Percentiles rank a stretch among this genome's conserved stretches.
phyloP scores from a whole-genome alignment of 495 filamentous ascomycete genomes.

The Neurospora tetrasperma region DNA sequence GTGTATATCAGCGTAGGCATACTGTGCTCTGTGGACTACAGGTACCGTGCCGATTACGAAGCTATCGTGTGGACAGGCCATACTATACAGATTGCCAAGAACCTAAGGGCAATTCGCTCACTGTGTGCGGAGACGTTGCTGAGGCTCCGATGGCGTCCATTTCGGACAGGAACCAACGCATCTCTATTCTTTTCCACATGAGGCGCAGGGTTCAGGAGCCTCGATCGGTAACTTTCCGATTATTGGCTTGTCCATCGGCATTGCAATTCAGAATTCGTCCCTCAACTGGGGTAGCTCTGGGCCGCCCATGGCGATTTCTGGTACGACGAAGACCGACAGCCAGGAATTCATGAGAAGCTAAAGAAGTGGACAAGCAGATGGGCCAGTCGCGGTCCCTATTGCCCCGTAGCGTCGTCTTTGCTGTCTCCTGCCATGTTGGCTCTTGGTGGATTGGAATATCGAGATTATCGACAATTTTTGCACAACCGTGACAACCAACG shows the following conservation, averaged over 20 bases:
- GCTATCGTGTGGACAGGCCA: neutral
- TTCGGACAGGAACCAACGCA: neutral
- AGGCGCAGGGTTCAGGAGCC: constrained; percentile 8
- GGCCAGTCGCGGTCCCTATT: neutral
- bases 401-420: neutral
- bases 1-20: neutral
- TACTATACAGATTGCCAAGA: neutral
- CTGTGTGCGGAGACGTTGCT: neutral
- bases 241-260: constrained; percentile 15
- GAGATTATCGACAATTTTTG: neutral
- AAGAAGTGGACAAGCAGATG: neutral
- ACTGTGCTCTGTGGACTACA: neutral
- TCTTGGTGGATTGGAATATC: neutral
- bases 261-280: neutral
- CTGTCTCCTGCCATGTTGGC: neutral
- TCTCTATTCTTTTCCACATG: neutral
- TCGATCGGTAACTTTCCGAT: constrained; percentile 16
- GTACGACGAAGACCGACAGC: neutral
- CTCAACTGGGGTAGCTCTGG: constrained; percentile 5
- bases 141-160: neutral
- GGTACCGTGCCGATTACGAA: neutral
- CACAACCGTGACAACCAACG: neutral
- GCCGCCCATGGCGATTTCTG: neutral
- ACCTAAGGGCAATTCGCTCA: neutral
- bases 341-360: neutral